Percentiles rank a stretch among this genome's conserved stretches.
Conservation (phyloP, 2,329 filamentous ascomycete genomes). For the Microdochium bolleyi region DNA sequence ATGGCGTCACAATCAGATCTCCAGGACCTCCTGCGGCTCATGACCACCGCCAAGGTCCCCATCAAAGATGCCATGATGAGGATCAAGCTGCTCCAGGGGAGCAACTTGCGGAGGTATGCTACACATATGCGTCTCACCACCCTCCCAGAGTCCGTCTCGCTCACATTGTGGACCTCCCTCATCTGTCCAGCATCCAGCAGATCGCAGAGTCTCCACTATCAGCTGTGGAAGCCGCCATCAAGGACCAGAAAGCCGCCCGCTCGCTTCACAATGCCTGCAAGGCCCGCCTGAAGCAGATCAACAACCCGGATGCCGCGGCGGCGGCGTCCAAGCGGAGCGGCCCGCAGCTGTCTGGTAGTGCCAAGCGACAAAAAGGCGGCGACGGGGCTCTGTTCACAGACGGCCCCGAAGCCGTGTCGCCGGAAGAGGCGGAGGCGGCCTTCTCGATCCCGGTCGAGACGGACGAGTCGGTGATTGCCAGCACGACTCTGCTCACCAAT, state of each 20-base stretch:
- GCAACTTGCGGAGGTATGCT: constrained; percentile 46
- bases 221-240: constrained; percentile 35
- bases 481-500: constrained; percentile 61
- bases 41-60: constrained; percentile 50
- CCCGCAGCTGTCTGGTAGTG: constrained; percentile 23
- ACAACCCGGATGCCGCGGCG: constrained; percentile 12
- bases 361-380: constrained; percentile 24
- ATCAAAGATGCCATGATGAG: constrained; percentile 52
- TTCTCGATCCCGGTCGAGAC: constrained; percentile 49
- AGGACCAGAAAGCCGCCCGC: constrained; percentile 40
- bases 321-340: constrained; percentile 8
- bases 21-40: constrained; percentile 51
- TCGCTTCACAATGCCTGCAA: constrained; percentile 47
- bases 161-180: neutral
- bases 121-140: constrained; percentile 11
- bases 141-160: neutral
- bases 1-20: constrained; percentile 53
- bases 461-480: constrained; percentile 51
- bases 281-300: constrained; percentile 33
- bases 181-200: constrained; percentile 37
- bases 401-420: constrained; percentile 27
- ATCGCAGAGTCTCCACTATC: constrained; percentile 41
- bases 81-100: constrained; percentile 47
- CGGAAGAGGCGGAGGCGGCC: constrained; percentile 54
- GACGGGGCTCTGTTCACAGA: constrained; percentile 15